Base-by-base conservation (phyloP, 2,329 filamentous ascomycete species). In the Teratosphaeriaceae sp. region DNA sequence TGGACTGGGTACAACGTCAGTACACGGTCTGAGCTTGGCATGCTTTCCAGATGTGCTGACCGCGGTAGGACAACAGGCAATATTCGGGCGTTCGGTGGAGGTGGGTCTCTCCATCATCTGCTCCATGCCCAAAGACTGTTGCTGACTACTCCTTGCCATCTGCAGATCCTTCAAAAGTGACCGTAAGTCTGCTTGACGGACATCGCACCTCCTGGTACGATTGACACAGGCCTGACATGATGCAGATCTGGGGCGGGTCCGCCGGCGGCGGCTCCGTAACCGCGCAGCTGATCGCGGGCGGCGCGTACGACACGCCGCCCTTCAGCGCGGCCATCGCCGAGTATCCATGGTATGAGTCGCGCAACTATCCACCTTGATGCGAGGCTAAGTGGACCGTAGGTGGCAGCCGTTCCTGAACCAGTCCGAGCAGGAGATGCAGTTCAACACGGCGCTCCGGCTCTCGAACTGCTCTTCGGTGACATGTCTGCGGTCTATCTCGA, bases 251-350 rank as follows among this genome's bases (percentile, higher is more conserved):
- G 38, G 59, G 58, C 3, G 56, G 56, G 12, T 53, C 46, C 16
- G 56, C 56, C 19, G 58, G 58, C 2, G 59, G 57, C 2, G 53
- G 59, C 8, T 44, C 41, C 38, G 49, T 54, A 1, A 43, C 43
- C 0, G 26, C 33, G 3, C 51, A 52, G 18, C 38, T 54, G 13
- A 52, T 50, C 19, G 43, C 43, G 3, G 40, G 45, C n/a, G 49
- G 51, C 16, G 51, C 42, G 2, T 42, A 44, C n/a, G 49, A 45
- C 19, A 16, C 60, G 1, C 63, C 65, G 0, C 62, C 69, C 0
- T 71, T 71, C 48, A 56, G 62, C n/a, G 68, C 65, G 4, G 68
- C 64, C 0, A 69, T 71, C 34, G 45, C 60, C 16, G 49, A 50
- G 35, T 48, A 46, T 22, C 39, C 40, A 3, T 36, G 37, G 35